Percentiles rank a stretch among this genome's conserved stretches.
Conservation (phyloP, 768 basidiomycete species). For the Lactarius sp. region DNA sequence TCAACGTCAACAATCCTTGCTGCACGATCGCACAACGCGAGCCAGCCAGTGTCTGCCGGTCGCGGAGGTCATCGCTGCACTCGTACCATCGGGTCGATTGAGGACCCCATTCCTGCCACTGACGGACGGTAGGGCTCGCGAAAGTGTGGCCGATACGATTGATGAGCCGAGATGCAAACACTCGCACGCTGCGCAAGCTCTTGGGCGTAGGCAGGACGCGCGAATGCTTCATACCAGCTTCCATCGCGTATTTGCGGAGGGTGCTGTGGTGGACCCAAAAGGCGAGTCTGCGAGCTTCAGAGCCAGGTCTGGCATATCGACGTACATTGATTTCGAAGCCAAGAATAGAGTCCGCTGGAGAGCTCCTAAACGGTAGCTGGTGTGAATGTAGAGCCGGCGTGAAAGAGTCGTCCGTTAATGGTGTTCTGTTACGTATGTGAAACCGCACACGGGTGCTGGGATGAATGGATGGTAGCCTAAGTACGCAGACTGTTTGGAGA, state of each 20-base stretch:
- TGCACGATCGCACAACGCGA: conserved; percentile 19
- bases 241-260: conserved; percentile 5
- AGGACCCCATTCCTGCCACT: conserved; percentile 18
- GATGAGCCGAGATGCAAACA: conserved; percentile 3
- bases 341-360: conserved; percentile 11
- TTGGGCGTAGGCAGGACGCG: background rate
- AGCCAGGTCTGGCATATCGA: background rate
- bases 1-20: conserved; percentile 9
- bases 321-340: conserved; percentile 17
- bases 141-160: conserved; percentile 1
- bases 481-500: conserved; percentile 14
- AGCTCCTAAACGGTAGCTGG: conserved; percentile 12
- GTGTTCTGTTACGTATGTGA: conserved; percentile 13
- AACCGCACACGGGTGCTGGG: conserved; percentile 12
- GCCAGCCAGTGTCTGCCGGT: conserved; percentile 18
- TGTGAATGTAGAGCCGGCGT: background rate
- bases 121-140: background rate
- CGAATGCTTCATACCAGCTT: background rate
- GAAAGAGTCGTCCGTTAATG: background rate
- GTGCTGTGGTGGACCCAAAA: conserved; percentile 17
- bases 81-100: conserved; percentile 19
- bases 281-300: conserved; percentile 10
- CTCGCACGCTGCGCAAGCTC: background rate
- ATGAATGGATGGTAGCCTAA: conserved; percentile 8
- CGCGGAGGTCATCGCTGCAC: conserved; percentile 10